A percentile compares a stretch with the other conserved stretches of the same genome.
Conservation (phyloP, 495 filamentous ascomycete genomes). For the Aspergillus bridgeri region DNA sequence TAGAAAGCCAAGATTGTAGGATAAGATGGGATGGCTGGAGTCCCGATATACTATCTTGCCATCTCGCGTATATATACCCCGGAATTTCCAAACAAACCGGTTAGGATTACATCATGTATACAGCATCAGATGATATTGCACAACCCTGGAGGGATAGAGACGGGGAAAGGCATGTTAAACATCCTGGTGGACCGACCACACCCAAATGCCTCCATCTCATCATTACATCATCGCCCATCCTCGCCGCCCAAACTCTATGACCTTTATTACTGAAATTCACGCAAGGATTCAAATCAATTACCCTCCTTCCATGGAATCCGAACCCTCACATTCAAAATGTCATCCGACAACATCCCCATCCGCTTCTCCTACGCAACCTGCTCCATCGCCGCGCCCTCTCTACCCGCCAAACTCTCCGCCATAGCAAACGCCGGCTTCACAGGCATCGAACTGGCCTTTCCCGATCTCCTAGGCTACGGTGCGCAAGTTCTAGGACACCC, state of each 20-base stretch:
- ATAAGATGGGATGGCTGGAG: too few relatives aligned
- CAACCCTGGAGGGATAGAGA: too few relatives aligned
- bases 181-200: not conserved
- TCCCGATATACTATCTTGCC: too few relatives aligned
- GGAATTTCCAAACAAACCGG: not conserved
- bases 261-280: too few relatives aligned
- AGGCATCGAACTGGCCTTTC: slow-evolving; percentile 72
- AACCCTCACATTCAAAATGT: not conserved
- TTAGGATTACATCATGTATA: not conserved
- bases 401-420: slow-evolving; percentile 63
- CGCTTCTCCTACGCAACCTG: slow-evolving; percentile 63
- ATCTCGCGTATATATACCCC: not conserved
- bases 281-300: too few relatives aligned
- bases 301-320: not conserved
- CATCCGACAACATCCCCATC: slow-evolving; percentile 32
- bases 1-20: not conserved
- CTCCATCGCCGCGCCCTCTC: slow-evolving; percentile 58
- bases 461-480: slow-evolving; percentile 67
- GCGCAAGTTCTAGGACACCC: slow-evolving; percentile 44
- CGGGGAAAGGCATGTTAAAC: too few relatives aligned
- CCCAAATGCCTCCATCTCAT: slow-evolving; percentile 7
- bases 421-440: slow-evolving; percentile 64
- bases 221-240: slow-evolving; percentile 13
- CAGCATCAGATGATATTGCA: too few relatives aligned
- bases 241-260: not conserved